phyloP scores from a whole-genome alignment of 768 basidiomycete species.

The Tremella fuciformis region DNA sequence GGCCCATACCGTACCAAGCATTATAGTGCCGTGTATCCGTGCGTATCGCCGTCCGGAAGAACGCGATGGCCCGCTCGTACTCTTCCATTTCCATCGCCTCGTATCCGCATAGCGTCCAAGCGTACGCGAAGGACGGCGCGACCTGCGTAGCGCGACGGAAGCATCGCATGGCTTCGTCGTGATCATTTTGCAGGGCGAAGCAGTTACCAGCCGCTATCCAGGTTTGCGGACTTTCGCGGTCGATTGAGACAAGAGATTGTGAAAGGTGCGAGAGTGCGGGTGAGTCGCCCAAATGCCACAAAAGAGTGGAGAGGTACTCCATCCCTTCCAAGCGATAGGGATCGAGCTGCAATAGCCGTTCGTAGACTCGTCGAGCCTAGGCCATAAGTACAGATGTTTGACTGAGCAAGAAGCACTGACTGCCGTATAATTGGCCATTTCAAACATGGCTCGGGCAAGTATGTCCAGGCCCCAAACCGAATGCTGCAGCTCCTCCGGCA shows the following conservation, averaged over 20 bases:
- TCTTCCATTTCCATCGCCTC: constrained; percentile 91
- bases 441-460: constrained; percentile 84
- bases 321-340: constrained; percentile 89
- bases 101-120: constrained; percentile 93
- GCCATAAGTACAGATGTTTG: not conserved
- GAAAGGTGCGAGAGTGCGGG: constrained; percentile 86
- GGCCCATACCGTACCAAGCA: constrained; percentile 99
- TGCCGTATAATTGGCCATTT: constrained; percentile 79
- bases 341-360: constrained; percentile 71
- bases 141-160: constrained; percentile 87
- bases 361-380: constrained; percentile 82
- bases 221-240: constrained; percentile 70
- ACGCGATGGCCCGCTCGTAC: constrained; percentile 81
- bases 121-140: constrained; percentile 87
- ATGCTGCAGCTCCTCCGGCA: constrained; percentile 70
- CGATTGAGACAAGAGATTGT: constrained; percentile 81
- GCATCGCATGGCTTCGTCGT: constrained; percentile 86
- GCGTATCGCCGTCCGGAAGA: constrained; percentile 87
- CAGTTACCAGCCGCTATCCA: constrained; percentile 98
- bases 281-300: constrained; percentile 88
- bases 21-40: constrained; percentile 93
- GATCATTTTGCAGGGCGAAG: constrained; percentile 92
- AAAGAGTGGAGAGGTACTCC: constrained; percentile 91
- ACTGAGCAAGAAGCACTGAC: constrained; percentile 57
- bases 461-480: constrained; percentile 76